Evolutionary conservation across 2,329 filamentous ascomycete species (phyloP), one percentile per base, ranked within the genome.

Genomic region (Cladosporium sp.): DNA sequence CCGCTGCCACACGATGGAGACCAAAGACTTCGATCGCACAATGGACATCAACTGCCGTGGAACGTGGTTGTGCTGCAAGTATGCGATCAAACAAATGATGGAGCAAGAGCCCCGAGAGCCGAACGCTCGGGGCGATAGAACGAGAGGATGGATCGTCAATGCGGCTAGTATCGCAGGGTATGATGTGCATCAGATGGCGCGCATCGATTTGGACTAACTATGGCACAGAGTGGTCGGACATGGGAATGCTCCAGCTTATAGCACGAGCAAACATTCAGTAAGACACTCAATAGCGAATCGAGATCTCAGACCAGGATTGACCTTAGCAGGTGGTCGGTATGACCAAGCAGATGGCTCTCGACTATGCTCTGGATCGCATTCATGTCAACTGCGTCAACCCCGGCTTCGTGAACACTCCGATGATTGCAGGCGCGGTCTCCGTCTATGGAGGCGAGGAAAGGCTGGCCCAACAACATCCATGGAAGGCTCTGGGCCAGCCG

Each of bases 71-170:
- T 71, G 72, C 11, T 72, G 69, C 46, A 74, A 74, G 56, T 69
- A 70, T 48, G 68, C 66, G 3, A 52, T 67, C 13, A 54, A 61
- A 6, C 69, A 72, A 56, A 72, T 73, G 70, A 52, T 73, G n/a
- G 56, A 56, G 19, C 72, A 73, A 54, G 67, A 69, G 16, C 70
- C 67, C 1, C 49, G 56, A 9, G 56, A 52, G 42, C 51, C 55
- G 32, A 62, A 69, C 11, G 60, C 57, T 3, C 61, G 61, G 3
- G 72, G 75, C 9, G 71, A 76, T 18, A 43, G 58, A 37, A 63
- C 59, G 1, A 58, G 74, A 42, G 77, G 76, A 0, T 78, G 74
- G 72, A 75, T 79, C 46, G 67, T 79, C 13, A 79, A 79, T 50
- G 71, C 74, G 2, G 69, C 74, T 0, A 74, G 70, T 9, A 71